Evolutionary conservation across 2,329 filamentous ascomycete genomes (phyloP).

Genomic region (Colletotrichum ledebouriae): DNA sequence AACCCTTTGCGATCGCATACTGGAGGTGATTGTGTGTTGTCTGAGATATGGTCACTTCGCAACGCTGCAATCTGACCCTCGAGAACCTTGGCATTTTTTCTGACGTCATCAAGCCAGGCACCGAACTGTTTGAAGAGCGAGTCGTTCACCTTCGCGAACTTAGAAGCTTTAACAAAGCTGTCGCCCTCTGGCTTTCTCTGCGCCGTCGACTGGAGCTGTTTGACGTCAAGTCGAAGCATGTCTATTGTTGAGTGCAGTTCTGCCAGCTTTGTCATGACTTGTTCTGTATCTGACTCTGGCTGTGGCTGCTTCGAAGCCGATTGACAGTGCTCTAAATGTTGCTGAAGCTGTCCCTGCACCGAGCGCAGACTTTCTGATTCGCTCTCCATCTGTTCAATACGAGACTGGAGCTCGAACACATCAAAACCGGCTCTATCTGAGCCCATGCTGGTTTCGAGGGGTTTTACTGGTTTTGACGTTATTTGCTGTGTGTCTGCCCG

Average conservation of each 20-base stretch:
- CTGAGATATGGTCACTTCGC: constrained; percentile 1
- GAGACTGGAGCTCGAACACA: background rate
- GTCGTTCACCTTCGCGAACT: constrained; percentile 10
- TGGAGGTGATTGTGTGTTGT: background rate
- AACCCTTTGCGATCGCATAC: background rate
- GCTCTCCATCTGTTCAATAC: constrained; percentile 1
- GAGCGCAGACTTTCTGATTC: background rate
- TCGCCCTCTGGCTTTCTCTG: constrained; percentile 8
- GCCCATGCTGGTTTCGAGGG: background rate
- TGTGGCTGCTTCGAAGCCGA: background rate
- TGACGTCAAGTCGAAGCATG: background rate
- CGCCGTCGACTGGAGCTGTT: constrained; percentile 7
- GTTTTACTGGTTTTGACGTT: background rate
- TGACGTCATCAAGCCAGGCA: constrained; percentile 24
- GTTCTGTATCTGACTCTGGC: background rate
- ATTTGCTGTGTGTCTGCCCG: background rate
- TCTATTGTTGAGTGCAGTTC: background rate
- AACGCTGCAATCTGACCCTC: constrained; percentile 10
- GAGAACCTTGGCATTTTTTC: background rate
- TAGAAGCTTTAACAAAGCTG: constrained; percentile 6
- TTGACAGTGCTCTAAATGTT: background rate
- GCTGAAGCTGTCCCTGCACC: constrained; percentile 1
- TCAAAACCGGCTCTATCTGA: background rate
- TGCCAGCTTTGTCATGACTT: background rate
- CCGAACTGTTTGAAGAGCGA: background rate